Base-by-base conservation (phyloP, 108 stramenopile species). In the Nannochloropsis salina region DNA sequence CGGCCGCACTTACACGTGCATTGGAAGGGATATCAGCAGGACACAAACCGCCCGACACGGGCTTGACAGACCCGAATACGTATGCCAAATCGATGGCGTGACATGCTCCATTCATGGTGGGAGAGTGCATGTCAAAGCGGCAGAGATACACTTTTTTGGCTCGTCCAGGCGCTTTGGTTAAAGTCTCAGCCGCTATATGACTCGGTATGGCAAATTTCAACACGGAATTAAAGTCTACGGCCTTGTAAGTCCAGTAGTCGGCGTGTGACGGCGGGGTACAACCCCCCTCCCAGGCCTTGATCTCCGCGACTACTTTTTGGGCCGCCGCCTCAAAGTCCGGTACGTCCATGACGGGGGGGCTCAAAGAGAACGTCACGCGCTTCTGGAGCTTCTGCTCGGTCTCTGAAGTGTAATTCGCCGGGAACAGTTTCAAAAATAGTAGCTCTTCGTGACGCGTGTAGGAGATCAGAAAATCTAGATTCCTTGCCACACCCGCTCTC, bases 111-210 rank as follows among this genome's bases (percentile, higher is more conserved):
- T 74, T 74, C 61, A 74, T 74, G 5, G n/a, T 15, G 20, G 61
- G 61, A n/a, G 61, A 74, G 61, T 74, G 61, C n/a, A 74, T n/a
- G n/a, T 74, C 61, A n/a, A 74, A 74, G 61, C 61, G 61, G 61
- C 61, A 74, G 20, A 74, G n/a, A n/a, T 74, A 74, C 1, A 74
- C 61, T 15, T 15, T n/a, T n/a, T 74, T 74, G 61, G 61, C 15
- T n/a, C 61, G 61, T 15, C 61, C 61, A 74, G 61, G 61, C n/a
- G 61, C 61, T n/a, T 74, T 0, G 2, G n/a, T n/a, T n/a, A 74
- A n/a, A 15, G 61, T 74, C 20, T 74, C 8, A n/a, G 61, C 61
- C n/a, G 61, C 61, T 15, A 74, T n/a, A 74, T 74, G 61, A n/a
- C 61, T 74, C 61, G 61, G 61, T n/a, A 74, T 74, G 4, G 61